A percentile compares a stretch with the other conserved stretches of the same genome.
These are phyloP conservation scores for Ogataea populi-albae DNA, from an alignment of 805 yeast genomes.

Conservation along the genomic window DNA sequence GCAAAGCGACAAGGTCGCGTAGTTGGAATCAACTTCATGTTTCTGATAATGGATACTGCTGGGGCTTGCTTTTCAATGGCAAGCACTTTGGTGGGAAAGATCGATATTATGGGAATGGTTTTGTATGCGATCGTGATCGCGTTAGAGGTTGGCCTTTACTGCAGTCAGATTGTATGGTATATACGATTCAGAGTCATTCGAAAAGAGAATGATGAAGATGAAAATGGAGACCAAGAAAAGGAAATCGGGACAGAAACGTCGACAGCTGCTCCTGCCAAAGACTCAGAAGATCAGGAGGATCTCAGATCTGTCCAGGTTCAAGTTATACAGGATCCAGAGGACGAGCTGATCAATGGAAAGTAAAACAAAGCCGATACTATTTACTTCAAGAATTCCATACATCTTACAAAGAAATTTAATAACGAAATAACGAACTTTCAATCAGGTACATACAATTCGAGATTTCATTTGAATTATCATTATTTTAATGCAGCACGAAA, in stretches of 20 bases:
- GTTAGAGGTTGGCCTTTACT: slow-evolving; percentile 74
- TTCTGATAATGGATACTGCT: slow-evolving; percentile 66
- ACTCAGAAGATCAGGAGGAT: slow-evolving; percentile 3
- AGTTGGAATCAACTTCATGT: slow-evolving; percentile 83
- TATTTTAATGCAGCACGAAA: neutral
- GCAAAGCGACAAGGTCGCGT: slow-evolving; percentile 79
- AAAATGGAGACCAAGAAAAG: slow-evolving; percentile 3
- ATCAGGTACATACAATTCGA: no score
- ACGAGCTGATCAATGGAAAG: no score
- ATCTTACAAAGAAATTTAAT: no score
- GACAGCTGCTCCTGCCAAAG: slow-evolving; percentile 3
- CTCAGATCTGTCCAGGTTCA: neutral
- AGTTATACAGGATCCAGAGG: no score
- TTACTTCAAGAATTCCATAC: no score
- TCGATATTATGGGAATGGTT: slow-evolving; percentile 77
- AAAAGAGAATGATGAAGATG: slow-evolving; percentile 11
- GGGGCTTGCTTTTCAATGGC: slow-evolving; percentile 80
- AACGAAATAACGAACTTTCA: no score
- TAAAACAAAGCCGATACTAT: no score
- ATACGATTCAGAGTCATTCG: slow-evolving; percentile 36
- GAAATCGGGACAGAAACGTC: no score
- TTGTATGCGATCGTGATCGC: slow-evolving; percentile 72
- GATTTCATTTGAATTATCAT: no score
- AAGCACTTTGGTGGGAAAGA: slow-evolving; percentile 51
- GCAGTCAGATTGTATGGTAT: slow-evolving; percentile 72